Evolutionary conservation across 78 protist species (phyloP), one percentile per base, ranked within the genome.

Genomic region (Dictyostelium intermedium): DNA sequence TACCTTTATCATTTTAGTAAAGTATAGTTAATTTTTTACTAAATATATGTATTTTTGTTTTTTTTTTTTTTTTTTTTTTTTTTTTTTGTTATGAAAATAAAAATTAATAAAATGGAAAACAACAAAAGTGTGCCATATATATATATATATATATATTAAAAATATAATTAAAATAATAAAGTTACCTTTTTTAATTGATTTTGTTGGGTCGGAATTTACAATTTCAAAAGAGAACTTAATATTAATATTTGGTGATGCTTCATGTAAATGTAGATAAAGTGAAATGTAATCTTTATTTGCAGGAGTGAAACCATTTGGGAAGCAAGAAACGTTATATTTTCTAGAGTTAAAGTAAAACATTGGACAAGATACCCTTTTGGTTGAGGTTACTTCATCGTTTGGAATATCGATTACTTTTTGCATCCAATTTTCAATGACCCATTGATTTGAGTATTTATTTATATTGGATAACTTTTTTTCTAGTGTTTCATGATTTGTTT

Each of bases 121-220:
- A 20, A 27, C 1, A 1, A 56, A 20, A 2, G 18, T 56, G 20
- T 50, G 1, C 8, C 3, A 50, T 9, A 14, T 50, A 50, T 50
- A 50, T 9, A 50, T 41, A 56, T 56, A 56, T 63, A 63, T 25
- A 63, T 25, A 63, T 63, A 25, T 63, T 9, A 10, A 23, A n/a
- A n/a, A n/a, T n/a, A n/a, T n/a, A 5, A 60, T 7, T 11, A 18
- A n/a, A 60, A 23, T n/a, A 16, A 50, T 20, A 20, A 14, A 13
- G 4, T 32, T 72, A 72, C 79, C 79, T 72, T 72, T 72, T 72
- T 72, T 72, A 72, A 72, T 72, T 72, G 79, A 72, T 72, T 72
- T 72, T 32, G 45, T 32, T 30, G 79, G 45, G 34, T 72, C 79
- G 23, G 79, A 34, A 72, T 72, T 72, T 34, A 72, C 79, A 72